Evolutionary conservation across 441 rosid species (phyloP).

Genomic region (Erysimum cheiri): DNA sequence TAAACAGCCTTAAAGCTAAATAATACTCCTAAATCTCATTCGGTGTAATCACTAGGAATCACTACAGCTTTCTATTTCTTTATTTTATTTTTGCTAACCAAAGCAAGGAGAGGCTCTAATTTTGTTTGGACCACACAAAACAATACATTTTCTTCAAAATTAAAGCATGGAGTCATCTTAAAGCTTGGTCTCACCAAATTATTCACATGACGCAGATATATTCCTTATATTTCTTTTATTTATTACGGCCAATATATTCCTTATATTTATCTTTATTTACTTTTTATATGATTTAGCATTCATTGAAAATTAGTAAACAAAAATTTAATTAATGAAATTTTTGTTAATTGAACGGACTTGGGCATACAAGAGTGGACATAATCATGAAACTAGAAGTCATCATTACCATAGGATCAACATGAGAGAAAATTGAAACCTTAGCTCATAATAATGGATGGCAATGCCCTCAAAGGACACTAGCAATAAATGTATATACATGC

Average conservation of each 20-base stretch:
- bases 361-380: constrained; percentile 31
- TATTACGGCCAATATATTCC: neutral
- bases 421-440: constrained; percentile 12
- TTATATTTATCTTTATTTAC: neutral
- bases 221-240: neutral
- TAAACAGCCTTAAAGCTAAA: constrained; percentile 43
- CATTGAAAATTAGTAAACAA: neutral
- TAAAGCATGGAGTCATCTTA: constrained; percentile 39
- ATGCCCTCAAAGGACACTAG: constrained; percentile 21
- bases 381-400: constrained; percentile 36
- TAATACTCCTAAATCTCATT: constrained; percentile 34
- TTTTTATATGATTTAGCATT: too few relatives aligned
- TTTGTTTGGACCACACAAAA: constrained; percentile 39
- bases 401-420: constrained; percentile 29
- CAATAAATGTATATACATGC: constrained; percentile 35
- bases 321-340: neutral
- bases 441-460: constrained; percentile 19
- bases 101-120: constrained; percentile 5
- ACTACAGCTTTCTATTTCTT: constrained; percentile 34
- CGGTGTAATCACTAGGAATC: constrained; percentile 42
- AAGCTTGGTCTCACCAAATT: constrained; percentile 36
- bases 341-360: neutral
- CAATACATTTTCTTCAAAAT: constrained; percentile 22
- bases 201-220: constrained; percentile 25
- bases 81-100: constrained; percentile 6